phyloP scores from a whole-genome alignment of 352 stramenopile species.

The Pythium volutum region DNA sequence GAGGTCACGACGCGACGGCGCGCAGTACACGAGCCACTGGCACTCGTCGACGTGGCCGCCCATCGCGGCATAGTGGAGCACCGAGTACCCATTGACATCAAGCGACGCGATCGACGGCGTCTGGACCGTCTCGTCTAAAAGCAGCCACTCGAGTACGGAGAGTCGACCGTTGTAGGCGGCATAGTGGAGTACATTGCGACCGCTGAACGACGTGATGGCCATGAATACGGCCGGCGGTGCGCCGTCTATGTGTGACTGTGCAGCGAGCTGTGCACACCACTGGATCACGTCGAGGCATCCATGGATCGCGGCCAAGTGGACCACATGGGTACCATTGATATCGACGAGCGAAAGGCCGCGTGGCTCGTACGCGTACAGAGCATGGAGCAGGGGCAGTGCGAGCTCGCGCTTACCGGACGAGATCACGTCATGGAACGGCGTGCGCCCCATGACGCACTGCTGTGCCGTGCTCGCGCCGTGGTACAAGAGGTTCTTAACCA shows the following conservation, averaged over 20 bases:
- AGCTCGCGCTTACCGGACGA: conserved; percentile 26
- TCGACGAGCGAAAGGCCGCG: conserved; percentile 43
- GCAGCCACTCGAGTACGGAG: conserved; percentile 46
- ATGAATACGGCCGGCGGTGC: conserved; percentile 25
- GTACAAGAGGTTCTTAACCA: conserved; percentile 55
- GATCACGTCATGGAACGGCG: conserved; percentile 56
- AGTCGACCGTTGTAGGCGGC: conserved; percentile 60
- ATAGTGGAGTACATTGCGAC: conserved; percentile 67
- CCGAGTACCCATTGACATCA: conserved; percentile 55
- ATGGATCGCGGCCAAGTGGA: conserved; percentile 68
- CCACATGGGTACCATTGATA: conserved; percentile 53
- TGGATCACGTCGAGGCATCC: conserved; percentile 55
- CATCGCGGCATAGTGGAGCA: conserved; percentile 69
- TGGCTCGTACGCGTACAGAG: conserved; percentile 54
- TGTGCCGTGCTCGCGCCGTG: conserved; percentile 38
- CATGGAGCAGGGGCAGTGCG: conserved; percentile 39
- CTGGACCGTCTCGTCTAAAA: conserved; percentile 16
- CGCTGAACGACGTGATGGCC: conserved; percentile 54
- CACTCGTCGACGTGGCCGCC: conserved; percentile 51
- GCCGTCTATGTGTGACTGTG: background rate
- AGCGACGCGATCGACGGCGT: conserved; percentile 36
- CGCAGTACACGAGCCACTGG: conserved; percentile 55
- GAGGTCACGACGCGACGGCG: conserved; percentile 34
- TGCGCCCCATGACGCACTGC: conserved; percentile 49
- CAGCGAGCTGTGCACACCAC: conserved; percentile 38